Evolutionary conservation across 1,284 basidiomycete species (phyloP).

Genomic region (Moniliophthora roreri): DNA sequence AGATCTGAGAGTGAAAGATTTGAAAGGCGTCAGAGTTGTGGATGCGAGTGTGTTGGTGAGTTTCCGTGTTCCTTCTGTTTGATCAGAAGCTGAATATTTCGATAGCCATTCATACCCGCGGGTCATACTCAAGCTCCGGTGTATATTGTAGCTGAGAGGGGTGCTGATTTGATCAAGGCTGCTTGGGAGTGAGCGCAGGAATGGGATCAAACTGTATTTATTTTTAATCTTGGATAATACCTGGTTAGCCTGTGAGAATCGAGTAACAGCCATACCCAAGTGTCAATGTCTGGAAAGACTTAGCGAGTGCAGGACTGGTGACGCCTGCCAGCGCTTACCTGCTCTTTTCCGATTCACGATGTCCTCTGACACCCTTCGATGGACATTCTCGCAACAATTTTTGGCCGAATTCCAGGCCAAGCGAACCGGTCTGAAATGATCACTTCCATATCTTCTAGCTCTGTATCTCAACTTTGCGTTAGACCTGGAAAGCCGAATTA

Average conservation of each 20-base stretch:
- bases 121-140: slow-evolving; percentile 15
- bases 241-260: no score
- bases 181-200: not conserved
- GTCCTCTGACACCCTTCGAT: no score
- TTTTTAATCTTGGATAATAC: no score
- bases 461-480: not conserved
- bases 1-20: slow-evolving; percentile 20
- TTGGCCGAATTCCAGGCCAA: no score
- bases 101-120: slow-evolving; percentile 14
- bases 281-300: no score
- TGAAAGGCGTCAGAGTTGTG: slow-evolving; percentile 18
- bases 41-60: slow-evolving; percentile 21
- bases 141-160: slow-evolving; percentile 17
- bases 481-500: slow-evolving; percentile 32
- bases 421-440: not conserved
- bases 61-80: not conserved
- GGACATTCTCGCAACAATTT: no score
- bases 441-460: not conserved
- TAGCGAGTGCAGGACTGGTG: no score
- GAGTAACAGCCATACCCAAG: no score
- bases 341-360: no score
- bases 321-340: no score
- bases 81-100: not conserved
- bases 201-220: no score
- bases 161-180: slow-evolving; percentile 14